Percentiles rank a stretch among this genome's conserved stretches.
Evolutionary conservation across 345 rosid species (phyloP).

Genomic region (Schrenkiella parvula): DNA sequence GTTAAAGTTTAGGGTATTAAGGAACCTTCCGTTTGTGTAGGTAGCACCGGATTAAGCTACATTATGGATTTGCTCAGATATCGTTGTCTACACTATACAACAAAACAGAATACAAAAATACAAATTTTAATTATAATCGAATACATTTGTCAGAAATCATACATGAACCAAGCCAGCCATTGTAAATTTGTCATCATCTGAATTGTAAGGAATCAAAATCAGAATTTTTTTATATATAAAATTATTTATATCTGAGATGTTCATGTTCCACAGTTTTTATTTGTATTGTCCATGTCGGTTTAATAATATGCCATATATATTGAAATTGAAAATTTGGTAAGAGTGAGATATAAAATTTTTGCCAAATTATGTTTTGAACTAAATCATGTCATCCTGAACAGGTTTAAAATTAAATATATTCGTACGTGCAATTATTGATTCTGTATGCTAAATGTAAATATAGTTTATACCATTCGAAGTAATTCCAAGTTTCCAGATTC

Average conservation of each 20-base stretch:
- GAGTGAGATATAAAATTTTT: neutral
- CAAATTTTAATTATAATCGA: neutral
- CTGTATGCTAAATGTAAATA: neutral
- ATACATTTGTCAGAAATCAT: neutral
- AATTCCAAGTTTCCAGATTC: neutral
- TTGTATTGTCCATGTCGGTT: neutral
- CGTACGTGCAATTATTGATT: neutral
- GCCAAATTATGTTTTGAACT: neutral
- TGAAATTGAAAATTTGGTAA: neutral
- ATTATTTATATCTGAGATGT: neutral
- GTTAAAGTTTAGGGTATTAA: conserved; percentile 12
- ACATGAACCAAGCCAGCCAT: conserved; percentile 26
- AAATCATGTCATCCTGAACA: neutral
- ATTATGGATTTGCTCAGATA: conserved; percentile 9
- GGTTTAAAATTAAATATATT: neutral
- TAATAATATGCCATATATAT: neutral
- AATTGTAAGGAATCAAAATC: neutral
- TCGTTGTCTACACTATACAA: conserved; percentile 7
- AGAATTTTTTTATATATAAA: neutral
- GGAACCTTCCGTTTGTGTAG: conserved; percentile 21
- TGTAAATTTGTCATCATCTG: conserved; percentile 11
- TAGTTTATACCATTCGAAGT: too few species aligned
- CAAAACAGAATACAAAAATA: neutral
- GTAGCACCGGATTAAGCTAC: neutral
- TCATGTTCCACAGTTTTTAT: neutral